These are phyloP conservation scores for Paxillus involutus DNA, from an alignment of 768 basidiomycete species.

Conservation along the genomic window DNA sequence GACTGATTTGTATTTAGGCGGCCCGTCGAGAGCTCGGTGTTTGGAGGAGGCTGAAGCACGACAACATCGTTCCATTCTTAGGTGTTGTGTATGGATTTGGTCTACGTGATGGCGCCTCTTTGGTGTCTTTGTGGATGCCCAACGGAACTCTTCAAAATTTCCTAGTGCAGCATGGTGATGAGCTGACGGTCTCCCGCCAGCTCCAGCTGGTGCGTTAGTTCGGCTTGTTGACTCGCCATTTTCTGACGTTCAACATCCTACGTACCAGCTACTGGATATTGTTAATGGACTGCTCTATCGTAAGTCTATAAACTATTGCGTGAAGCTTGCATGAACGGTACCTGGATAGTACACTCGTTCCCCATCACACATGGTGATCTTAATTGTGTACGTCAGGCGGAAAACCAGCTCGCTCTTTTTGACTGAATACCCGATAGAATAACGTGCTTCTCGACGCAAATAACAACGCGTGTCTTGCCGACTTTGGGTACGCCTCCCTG, in stretches of 20 bases:
- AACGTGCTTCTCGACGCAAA: constrained; percentile 14
- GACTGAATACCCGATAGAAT: constrained; percentile 6
- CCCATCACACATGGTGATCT: constrained; percentile 19
- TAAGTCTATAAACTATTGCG: background rate
- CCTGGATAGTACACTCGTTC: constrained; percentile 11
- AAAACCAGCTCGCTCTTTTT: background rate
- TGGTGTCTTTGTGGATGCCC: constrained; percentile 34
- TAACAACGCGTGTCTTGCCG: constrained; percentile 37
- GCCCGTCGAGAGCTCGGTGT: constrained; percentile 13
- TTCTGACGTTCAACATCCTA: constrained; percentile 19
- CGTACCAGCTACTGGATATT: constrained; percentile 11
- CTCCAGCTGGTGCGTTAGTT: constrained; percentile 15
- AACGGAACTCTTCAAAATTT: constrained; percentile 24
- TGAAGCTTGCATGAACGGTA: background rate
- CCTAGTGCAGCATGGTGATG: background rate
- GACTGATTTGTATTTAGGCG: constrained; percentile 6
- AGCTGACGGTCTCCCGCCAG: background rate
- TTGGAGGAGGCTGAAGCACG: constrained; percentile 26
- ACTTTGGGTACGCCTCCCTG: constrained; percentile 37
- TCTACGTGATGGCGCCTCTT: constrained; percentile 15
- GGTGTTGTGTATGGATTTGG: constrained; percentile 28
- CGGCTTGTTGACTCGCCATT: constrained; percentile 5
- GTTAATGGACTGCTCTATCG: constrained; percentile 15
- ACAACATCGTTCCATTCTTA: constrained; percentile 28
- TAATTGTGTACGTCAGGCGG: constrained; percentile 7